Conservation (phyloP, 164 flowering plant species). For the Liriodendron chinense region DNA sequence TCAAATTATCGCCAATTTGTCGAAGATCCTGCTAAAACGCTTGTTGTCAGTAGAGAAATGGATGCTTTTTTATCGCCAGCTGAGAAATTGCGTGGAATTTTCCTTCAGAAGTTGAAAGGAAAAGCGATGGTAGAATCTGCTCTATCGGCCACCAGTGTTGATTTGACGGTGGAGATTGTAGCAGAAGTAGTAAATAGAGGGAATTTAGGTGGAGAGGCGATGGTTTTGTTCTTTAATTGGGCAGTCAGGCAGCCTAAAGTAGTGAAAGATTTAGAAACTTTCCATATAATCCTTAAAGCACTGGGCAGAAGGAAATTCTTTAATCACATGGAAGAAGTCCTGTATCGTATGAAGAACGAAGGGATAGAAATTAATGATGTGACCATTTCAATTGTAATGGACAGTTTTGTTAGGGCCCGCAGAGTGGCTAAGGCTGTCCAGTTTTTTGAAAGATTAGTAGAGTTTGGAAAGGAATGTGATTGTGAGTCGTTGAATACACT, state of each 20-base stretch:
- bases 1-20: neutral
- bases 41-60: constrained; percentile 16
- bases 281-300: constrained; percentile 54
- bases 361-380: constrained; percentile 37
- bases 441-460: constrained; percentile 46
- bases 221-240: constrained; percentile 81
- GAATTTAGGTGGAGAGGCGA: constrained; percentile 64
- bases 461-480: constrained; percentile 44
- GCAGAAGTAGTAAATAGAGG: constrained; percentile 64
- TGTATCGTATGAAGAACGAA: constrained; percentile 40
- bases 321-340: constrained; percentile 34
- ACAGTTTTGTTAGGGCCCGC: constrained; percentile 55
- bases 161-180: constrained; percentile 46
- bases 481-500: constrained; percentile 58
- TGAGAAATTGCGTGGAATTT: constrained; percentile 82
- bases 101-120: constrained; percentile 72
- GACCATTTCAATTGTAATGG: constrained; percentile 55
- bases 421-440: constrained; percentile 52
- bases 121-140: constrained; percentile 57
- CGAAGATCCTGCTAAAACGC: neutral
- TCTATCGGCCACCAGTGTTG: constrained; percentile 33
- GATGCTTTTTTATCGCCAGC: constrained; percentile 62
- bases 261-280: constrained; percentile 27
- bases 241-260: constrained; percentile 49
- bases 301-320: constrained; percentile 75